Evolutionary conservation across 495 filamentous ascomycete genomes (phyloP).

Genomic region (Oidiodendron maius): DNA sequence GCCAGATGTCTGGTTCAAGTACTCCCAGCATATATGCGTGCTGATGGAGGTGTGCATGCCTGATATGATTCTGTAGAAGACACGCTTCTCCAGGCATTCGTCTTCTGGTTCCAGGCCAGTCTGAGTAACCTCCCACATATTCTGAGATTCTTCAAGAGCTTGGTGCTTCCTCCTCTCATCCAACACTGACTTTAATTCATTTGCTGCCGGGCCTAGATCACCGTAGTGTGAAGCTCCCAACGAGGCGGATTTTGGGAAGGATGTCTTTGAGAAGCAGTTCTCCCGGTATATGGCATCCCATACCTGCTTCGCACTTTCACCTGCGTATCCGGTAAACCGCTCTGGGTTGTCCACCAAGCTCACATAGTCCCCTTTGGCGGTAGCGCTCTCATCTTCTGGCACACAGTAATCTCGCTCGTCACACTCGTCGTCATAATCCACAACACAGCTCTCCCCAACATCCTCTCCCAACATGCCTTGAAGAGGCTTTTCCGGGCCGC

Average conservation of each 20-base stretch:
- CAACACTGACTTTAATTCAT: constrained; percentile 78
- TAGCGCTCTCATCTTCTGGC: constrained; percentile 85
- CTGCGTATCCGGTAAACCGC: constrained; percentile 89
- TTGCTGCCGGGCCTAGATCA: constrained; percentile 47
- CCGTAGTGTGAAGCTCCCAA: constrained; percentile 23
- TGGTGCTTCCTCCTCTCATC: constrained; percentile 64
- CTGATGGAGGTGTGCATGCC: constrained; percentile 98
- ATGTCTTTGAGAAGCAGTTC: constrained; percentile 85
- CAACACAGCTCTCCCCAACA: constrained; percentile 90
- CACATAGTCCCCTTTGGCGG: constrained; percentile 91
- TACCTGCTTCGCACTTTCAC: constrained; percentile 74
- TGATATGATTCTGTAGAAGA: constrained; percentile 89
- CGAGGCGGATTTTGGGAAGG: constrained; percentile 42
- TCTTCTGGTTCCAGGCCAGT: constrained; percentile 69
- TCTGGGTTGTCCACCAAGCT: constrained; percentile 91
- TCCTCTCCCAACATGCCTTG: constrained; percentile 77
- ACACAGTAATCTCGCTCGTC: constrained; percentile 97
- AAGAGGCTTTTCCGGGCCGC: constrained; percentile 64
- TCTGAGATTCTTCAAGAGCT: constrained; percentile 41
- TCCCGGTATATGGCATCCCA: constrained; percentile 97
- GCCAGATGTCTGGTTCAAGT: constrained; percentile 91
- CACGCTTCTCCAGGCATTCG: constrained; percentile 93
- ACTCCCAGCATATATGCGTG: constrained; percentile 93
- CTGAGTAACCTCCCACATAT: constrained; percentile 33
- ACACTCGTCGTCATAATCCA: constrained; percentile 97